Evolutionary conservation across 441 rosid genomes (phyloP).

Genomic region (Arabidopsis lyrata): DNA sequence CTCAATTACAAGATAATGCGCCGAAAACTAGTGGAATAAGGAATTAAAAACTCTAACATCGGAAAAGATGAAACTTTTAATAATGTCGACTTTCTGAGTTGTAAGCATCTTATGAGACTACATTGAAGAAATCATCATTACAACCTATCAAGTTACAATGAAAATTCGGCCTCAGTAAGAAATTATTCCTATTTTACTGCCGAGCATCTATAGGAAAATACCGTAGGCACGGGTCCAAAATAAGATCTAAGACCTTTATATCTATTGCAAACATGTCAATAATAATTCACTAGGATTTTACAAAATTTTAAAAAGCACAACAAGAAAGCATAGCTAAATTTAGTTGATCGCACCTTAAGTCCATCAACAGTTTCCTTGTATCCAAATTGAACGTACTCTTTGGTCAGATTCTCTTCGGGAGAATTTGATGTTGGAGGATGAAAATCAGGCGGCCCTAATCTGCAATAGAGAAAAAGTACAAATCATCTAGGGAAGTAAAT

Average conservation of each 20-base stretch:
- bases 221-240: constrained; percentile 21
- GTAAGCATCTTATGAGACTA: constrained; percentile 18
- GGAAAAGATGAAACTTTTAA: constrained; percentile 6
- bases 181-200: background rate
- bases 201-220: constrained; percentile 11
- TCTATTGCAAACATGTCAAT: constrained; percentile 23
- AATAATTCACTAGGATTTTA: background rate
- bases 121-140: constrained; percentile 32
- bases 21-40: constrained; percentile 8
- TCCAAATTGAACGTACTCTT: constrained; percentile 81
- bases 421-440: constrained; percentile 88
- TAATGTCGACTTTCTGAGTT: background rate
- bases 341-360: constrained; percentile 74
- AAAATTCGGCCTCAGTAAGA: constrained; percentile 23
- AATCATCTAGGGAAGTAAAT: constrained; percentile 39
- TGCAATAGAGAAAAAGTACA: constrained; percentile 43
- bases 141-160: constrained; percentile 25
- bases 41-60: constrained; percentile 15
- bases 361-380: constrained; percentile 97
- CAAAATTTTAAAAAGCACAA: constrained; percentile 8
- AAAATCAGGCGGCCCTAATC: constrained; percentile 98
- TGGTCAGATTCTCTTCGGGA: constrained; percentile 91
- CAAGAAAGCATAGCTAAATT: constrained; percentile 17
- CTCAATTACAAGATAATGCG: constrained; percentile 30
- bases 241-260: constrained; percentile 4